Evolutionary conservation across 768 basidiomycete species (phyloP).

Genomic region (Lepiota venenata): DNA sequence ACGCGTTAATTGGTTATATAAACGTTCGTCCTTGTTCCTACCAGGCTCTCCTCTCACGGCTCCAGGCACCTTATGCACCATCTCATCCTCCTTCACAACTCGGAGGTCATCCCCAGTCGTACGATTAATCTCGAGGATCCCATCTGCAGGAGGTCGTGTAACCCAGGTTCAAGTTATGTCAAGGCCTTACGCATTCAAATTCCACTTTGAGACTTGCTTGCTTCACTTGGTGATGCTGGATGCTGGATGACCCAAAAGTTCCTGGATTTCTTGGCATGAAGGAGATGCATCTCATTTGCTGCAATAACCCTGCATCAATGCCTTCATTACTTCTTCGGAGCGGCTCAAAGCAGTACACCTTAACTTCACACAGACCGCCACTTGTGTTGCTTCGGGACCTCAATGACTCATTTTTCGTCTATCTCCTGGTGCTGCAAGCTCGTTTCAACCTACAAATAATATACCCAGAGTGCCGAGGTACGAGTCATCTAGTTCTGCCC

Average conservation of each 20-base stretch:
- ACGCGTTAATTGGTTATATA: constrained; percentile 1
- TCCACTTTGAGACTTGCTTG: not conserved
- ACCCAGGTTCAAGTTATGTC: constrained; percentile 1
- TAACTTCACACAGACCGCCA: constrained; percentile 6
- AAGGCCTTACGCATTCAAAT: not conserved
- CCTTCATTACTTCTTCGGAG: constrained; percentile 6
- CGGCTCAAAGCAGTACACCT: not conserved
- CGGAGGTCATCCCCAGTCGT: constrained; percentile 3
- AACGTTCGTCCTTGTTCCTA: not conserved
- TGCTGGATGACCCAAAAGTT: not conserved
- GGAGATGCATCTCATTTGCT: not conserved
- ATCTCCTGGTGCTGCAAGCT: not conserved
- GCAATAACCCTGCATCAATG: not conserved
- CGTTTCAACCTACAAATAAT: not conserved
- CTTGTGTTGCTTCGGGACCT: constrained; percentile 7
- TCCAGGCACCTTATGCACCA: not conserved
- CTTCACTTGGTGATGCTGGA: constrained; percentile 1
- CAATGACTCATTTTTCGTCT: not conserved
- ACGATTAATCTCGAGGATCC: constrained; percentile 4
- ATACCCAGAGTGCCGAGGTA: constrained; percentile 4
- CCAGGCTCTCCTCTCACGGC: constrained; percentile 1
- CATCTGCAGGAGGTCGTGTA: constrained; percentile 7
- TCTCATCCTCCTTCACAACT: constrained; percentile 4
- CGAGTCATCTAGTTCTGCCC: constrained; percentile 1
- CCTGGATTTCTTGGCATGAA: not conserved